Evolutionary conservation across 176 grass and related monocot genomes (phyloP).

Genomic region (Carex myosuroides): DNA sequence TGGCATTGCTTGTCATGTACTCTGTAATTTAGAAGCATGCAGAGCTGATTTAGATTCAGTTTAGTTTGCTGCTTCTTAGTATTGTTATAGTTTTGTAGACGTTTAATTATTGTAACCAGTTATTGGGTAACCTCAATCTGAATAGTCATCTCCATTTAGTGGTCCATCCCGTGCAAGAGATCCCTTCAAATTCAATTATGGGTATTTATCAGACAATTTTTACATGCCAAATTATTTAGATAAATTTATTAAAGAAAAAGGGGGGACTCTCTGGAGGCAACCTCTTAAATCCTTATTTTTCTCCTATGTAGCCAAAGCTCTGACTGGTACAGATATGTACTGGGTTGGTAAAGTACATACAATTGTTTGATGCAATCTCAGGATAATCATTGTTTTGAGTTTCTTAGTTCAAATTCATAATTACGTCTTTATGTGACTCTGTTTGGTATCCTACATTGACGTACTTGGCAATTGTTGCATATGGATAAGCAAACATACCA

Average conservation of each 20-base stretch:
- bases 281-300: neutral
- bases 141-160: neutral
- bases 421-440: neutral
- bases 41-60: slow-evolving; percentile 9
- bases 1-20: neutral
- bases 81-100: slow-evolving; percentile 13
- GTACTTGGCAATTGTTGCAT: neutral
- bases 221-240: neutral
- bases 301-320: neutral
- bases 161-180: neutral
- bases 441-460: neutral
- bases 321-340: neutral
- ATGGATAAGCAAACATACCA: neutral
- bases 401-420: neutral
- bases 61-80: slow-evolving; percentile 7
- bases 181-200: neutral
- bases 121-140: neutral
- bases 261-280: neutral
- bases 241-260: neutral
- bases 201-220: neutral
- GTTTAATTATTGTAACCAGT: neutral
- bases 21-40: slow-evolving; percentile 13
- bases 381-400: neutral
- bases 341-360: neutral
- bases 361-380: neutral